These are phyloP conservation scores for Liquidambar formosana DNA, from an alignment of 164 flowering plant species.

Conservation along the genomic window DNA sequence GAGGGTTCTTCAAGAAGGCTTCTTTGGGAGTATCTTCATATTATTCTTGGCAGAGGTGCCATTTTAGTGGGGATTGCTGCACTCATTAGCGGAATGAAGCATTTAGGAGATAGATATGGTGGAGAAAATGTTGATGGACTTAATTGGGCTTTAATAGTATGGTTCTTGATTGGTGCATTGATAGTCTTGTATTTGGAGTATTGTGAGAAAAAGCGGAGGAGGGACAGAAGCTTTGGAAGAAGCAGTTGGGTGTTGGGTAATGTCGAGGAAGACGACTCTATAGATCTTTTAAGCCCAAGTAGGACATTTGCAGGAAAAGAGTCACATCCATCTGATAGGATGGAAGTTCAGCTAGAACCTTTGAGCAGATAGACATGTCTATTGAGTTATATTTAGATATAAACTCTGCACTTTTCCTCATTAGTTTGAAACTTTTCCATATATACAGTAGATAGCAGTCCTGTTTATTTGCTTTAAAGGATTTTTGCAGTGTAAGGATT, in stretches of 20 bases:
- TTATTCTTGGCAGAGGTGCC: slow-evolving; percentile 67
- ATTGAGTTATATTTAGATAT: slow-evolving; percentile 12
- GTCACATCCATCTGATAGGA: slow-evolving; percentile 43
- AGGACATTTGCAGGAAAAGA: slow-evolving; percentile 36
- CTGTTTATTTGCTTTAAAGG: slow-evolving; percentile 11
- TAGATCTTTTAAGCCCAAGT: slow-evolving; percentile 64
- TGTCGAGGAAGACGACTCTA: slow-evolving; percentile 75
- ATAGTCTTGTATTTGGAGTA: slow-evolving; percentile 69
- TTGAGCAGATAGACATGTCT: slow-evolving; percentile 47
- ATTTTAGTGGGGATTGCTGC: slow-evolving; percentile 72
- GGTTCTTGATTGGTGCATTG: slow-evolving; percentile 70
- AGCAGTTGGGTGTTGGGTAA: slow-evolving; percentile 88
- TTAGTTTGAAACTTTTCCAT: slow-evolving; percentile 12
- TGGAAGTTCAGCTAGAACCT: slow-evolving; percentile 95
- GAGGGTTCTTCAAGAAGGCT: slow-evolving; percentile 51
- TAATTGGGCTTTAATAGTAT: slow-evolving; percentile 66
- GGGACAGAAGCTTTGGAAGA: slow-evolving; percentile 47
- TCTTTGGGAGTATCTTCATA: slow-evolving; percentile 84
- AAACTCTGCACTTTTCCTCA: slow-evolving; percentile 7
- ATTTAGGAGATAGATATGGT: slow-evolving; percentile 85
- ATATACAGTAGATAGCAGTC: slow-evolving; percentile 13
- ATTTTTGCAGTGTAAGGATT: slow-evolving; percentile 11
- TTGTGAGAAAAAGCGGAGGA: slow-evolving; percentile 41
- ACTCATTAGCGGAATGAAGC: slow-evolving; percentile 84
- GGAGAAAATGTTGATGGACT: slow-evolving; percentile 69